Evolutionary conservation across 2,329 filamentous ascomycete genomes (phyloP).

Genomic region (Cephalotrichum gorgonifer): DNA sequence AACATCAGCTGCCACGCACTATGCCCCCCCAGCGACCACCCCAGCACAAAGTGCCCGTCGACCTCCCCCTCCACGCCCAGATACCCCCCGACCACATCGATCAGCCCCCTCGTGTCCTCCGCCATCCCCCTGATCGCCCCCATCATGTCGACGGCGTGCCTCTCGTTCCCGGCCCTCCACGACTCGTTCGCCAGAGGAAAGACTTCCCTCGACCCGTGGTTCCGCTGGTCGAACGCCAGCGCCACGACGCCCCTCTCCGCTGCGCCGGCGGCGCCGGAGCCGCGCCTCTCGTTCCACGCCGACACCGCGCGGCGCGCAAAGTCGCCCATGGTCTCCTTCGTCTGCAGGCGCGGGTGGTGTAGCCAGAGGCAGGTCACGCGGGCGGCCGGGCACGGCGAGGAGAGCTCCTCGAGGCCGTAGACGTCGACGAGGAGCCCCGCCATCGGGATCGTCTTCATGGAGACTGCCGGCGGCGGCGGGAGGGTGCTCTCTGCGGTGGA

Average conservation of each 20-base stretch:
- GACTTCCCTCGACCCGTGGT: conserved; percentile 70
- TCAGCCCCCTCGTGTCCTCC: conserved; percentile 62
- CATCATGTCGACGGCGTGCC: conserved; percentile 90
- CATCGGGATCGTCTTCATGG: conserved; percentile 58
- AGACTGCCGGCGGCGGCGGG: conserved; percentile 39
- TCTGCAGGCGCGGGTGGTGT: conserved; percentile 67
- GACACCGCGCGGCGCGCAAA: conserved; percentile 59
- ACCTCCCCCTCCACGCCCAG: conserved; percentile 31
- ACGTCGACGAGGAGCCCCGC: conserved; percentile 70
- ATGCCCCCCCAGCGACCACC: conserved; percentile 81
- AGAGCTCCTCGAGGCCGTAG: conserved; percentile 70
- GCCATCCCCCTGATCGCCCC: conserved; percentile 63
- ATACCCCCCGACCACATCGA: conserved; percentile 70
- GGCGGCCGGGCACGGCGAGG: conserved; percentile 28
- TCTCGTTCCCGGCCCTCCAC: conserved; percentile 69
- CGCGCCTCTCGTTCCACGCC: conserved; percentile 49
- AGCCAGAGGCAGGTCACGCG: conserved; percentile 80
- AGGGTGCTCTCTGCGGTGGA: conserved; percentile 14
- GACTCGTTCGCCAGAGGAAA: conserved; percentile 59
- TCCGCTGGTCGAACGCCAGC: conserved; percentile 82
- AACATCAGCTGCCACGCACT: conserved; percentile 77
- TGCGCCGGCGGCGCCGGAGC: conserved; percentile 14
- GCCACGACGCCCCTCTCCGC: conserved; percentile 55
- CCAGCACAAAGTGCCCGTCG: conserved; percentile 63
- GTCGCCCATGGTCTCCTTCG: conserved; percentile 62